A percentile compares a stretch with the other conserved stretches of the same genome.
Conservation (phyloP, 2,329 filamentous ascomycete species). For the Aschersonia sp. region DNA sequence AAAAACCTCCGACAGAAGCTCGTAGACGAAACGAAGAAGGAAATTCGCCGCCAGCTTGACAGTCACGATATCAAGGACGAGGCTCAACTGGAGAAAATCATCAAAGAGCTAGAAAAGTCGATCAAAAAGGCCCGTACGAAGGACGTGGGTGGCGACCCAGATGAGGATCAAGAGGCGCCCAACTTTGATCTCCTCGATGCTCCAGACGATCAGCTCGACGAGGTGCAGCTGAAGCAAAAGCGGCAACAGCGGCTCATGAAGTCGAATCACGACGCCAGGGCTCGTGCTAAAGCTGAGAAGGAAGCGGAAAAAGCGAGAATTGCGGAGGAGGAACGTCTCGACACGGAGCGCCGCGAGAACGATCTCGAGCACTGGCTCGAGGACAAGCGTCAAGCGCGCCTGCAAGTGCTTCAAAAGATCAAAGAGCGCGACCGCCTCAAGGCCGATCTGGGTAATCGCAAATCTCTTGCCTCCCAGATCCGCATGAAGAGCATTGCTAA, state of each 20-base stretch:
- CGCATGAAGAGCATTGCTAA: slow-evolving; percentile 98
- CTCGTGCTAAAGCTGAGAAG: slow-evolving; percentile 91
- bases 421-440: slow-evolving; percentile 89
- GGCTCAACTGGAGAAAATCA: slow-evolving; percentile 63
- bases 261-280: slow-evolving; percentile 83
- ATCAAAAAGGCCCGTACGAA: slow-evolving; percentile 86
- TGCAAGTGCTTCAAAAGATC: slow-evolving; percentile 61
- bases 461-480: slow-evolving; percentile 89
- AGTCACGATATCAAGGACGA: slow-evolving; percentile 89
- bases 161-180: slow-evolving; percentile 68
- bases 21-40: slow-evolving; percentile 73
- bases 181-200: slow-evolving; percentile 80
- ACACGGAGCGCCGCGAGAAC: slow-evolving; percentile 70
- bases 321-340: slow-evolving; percentile 70
- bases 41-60: slow-evolving; percentile 72
- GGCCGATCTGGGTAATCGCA: slow-evolving; percentile 88
- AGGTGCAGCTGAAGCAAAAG: slow-evolving; percentile 82
- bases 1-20: slow-evolving; percentile 65
- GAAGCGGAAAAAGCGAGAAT: slow-evolving; percentile 77
- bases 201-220: slow-evolving; percentile 84
- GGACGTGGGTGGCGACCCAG: slow-evolving; percentile 70
- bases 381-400: slow-evolving; percentile 62
- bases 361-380: slow-evolving; percentile 78
- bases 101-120: slow-evolving; percentile 80
- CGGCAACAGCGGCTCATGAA: slow-evolving; percentile 86